These are phyloP conservation scores for Mychonastes homosphaera DNA, from an alignment of 139 green algal species.

Conservation along the genomic window DNA sequence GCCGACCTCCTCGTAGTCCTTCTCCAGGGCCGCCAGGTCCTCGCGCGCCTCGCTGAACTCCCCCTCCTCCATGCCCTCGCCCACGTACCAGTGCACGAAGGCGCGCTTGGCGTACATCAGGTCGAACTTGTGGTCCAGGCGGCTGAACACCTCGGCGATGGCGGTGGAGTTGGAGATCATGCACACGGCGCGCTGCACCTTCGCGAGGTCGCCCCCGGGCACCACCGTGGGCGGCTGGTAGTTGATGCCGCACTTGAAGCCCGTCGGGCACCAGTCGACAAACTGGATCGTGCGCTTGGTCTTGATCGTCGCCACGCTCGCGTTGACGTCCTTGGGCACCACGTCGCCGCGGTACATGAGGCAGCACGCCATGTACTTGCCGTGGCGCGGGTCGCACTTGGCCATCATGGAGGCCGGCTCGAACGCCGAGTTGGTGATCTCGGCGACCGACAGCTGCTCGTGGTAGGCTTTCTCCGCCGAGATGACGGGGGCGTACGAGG, in stretches of 20 bases:
- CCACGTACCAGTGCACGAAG: constrained; percentile 99
- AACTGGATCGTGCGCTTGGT: constrained; percentile 98
- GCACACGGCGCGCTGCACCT: constrained; percentile 98
- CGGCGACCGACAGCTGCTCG: constrained; percentile 94
- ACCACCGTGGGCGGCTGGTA: constrained; percentile 99
- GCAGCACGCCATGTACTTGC: constrained; percentile 99
- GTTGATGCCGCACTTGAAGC: constrained; percentile 99
- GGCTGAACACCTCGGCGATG: constrained; percentile 95
- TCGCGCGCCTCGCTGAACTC: constrained; percentile 83
- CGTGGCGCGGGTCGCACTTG: constrained; percentile 93
- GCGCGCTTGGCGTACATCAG: constrained; percentile 99
- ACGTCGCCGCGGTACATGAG: constrained; percentile 99
- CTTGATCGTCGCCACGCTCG: constrained; percentile 95
- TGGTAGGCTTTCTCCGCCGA: constrained; percentile 98
- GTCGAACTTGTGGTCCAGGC: constrained; percentile 99
- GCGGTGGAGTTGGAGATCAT: constrained; percentile 99
- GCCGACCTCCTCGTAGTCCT: constrained; percentile 97
- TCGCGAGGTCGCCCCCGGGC: constrained; percentile 92
- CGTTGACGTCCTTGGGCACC: constrained; percentile 98
- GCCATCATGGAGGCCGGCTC: constrained; percentile 95
- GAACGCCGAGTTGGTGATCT: constrained; percentile 96
- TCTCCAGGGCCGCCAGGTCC: constrained; percentile 95
- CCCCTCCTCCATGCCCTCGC: constrained; percentile 96
- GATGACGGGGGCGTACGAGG: constrained; percentile 94
- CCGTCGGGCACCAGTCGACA: constrained; percentile 97